These are phyloP conservation scores for Talaromyces liani DNA, from an alignment of 495 filamentous ascomycete genomes.

Conservation along the genomic window DNA sequence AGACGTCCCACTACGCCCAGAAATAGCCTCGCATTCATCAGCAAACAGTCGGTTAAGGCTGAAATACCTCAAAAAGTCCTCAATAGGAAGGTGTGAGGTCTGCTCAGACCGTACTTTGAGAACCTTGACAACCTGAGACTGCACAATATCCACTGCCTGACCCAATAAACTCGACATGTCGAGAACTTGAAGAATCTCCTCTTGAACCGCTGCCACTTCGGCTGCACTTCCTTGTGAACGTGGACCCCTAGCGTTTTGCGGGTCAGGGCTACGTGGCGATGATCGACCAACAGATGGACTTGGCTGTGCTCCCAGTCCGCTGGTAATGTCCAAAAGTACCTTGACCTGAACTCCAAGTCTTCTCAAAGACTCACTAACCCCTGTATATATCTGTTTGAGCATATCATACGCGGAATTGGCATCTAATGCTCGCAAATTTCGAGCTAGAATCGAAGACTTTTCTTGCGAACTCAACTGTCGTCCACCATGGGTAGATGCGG, in stretches of 20 bases:
- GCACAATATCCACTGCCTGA: conserved; percentile 86
- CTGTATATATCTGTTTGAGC: conserved; percentile 72
- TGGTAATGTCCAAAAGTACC: conserved; percentile 90
- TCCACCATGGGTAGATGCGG: conserved; percentile 71
- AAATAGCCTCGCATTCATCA: conserved; percentile 95
- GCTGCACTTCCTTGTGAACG: conserved; percentile 7
- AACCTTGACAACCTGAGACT: conserved; percentile 86
- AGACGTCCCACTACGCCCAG: conserved; percentile 73
- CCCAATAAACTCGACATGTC: conserved; percentile 94
- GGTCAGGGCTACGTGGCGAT: conserved; percentile 39
- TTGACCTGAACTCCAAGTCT: conserved; percentile 87
- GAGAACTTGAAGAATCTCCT: conserved; percentile 75
- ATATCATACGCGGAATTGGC: conserved; percentile 81
- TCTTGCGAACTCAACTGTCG: conserved; percentile 72
- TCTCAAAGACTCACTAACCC: conserved; percentile 78
- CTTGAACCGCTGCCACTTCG: conserved; percentile 43
- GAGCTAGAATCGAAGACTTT: conserved; percentile 81
- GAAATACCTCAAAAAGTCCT: conserved; percentile 83
- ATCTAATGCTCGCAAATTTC: conserved; percentile 81
- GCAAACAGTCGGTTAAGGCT: conserved; percentile 89
- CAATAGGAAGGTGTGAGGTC: conserved; percentile 61
- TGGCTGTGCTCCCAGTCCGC: conserved; percentile 49
- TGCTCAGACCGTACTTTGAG: conserved; percentile 88
- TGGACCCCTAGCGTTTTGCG: conserved; percentile 21
- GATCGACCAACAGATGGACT: conserved; percentile 29